These are phyloP conservation scores for Cryphonectria radicalis DNA, from an alignment of 2,329 filamentous ascomycete species.

Conservation along the genomic window DNA sequence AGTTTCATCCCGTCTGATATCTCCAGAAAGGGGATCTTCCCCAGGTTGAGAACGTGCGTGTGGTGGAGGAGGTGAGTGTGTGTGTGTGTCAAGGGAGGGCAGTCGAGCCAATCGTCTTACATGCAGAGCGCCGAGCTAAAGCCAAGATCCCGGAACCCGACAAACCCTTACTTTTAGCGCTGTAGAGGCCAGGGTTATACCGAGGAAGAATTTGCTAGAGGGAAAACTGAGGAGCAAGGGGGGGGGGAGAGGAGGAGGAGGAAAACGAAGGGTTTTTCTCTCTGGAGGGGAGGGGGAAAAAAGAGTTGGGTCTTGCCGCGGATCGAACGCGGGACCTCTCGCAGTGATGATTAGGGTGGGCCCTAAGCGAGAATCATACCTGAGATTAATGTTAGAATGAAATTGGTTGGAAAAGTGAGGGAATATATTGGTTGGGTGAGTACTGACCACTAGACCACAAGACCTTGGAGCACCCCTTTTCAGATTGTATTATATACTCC, in stretches of 20 bases:
- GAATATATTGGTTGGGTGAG: neutral
- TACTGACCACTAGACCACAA: neutral
- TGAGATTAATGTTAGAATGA: neutral
- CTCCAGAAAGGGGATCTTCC: neutral
- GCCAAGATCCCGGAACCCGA: conserved; percentile 1
- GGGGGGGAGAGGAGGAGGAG: no score
- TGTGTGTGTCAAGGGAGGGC: neutral
- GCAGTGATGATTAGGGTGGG: conserved; percentile 43
- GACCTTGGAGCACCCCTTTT: neutral
- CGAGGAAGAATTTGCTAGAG: neutral
- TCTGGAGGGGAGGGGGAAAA: conserved; percentile 29
- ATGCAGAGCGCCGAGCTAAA: neutral
- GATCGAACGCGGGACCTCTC: conserved; percentile 54
- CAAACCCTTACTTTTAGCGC: neutral
- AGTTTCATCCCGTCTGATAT: neutral
- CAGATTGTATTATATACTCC: neutral
- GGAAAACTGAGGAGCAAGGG: neutral
- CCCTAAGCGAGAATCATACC: conserved; percentile 76
- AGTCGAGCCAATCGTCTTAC: neutral
- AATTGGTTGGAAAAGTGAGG: neutral
- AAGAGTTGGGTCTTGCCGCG: conserved; percentile 48
- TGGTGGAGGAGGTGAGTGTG: neutral
- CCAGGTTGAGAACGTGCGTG: neutral
- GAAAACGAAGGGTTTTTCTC: neutral
- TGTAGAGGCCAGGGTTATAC: neutral